phyloP scores from a whole-genome alignment of 1,284 basidiomycete species.

The Tranzscheliella williamsii region DNA sequence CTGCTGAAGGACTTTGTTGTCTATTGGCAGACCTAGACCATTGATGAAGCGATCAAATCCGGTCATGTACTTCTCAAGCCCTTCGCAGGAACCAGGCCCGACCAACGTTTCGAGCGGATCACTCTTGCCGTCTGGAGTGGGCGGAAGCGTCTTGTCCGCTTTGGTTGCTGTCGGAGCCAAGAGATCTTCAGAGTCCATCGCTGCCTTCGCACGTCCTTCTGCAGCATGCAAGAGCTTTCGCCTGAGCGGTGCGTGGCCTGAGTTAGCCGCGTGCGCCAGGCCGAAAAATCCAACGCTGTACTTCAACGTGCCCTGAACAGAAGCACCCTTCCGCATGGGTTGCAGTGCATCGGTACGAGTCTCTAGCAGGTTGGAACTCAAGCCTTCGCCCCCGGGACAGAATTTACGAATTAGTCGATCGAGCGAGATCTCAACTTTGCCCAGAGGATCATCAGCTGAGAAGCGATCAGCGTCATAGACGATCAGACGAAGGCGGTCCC shows the following conservation, averaged over 20 bases:
- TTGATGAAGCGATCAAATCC: slow-evolving; percentile 51
- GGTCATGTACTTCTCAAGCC: slow-evolving; percentile 31
- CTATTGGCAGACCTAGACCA: slow-evolving; percentile 45
- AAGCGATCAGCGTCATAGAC: slow-evolving; percentile 57
- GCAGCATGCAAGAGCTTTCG: slow-evolving; percentile 31
- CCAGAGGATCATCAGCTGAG: slow-evolving; percentile 55
- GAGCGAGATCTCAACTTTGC: slow-evolving; percentile 50
- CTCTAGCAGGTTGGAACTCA: slow-evolving; percentile 38
- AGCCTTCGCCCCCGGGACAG: slow-evolving; percentile 9
- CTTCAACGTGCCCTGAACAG: slow-evolving; percentile 44
- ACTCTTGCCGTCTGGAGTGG: not conserved
- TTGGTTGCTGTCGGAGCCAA: slow-evolving; percentile 11
- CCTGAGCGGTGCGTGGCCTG: slow-evolving; percentile 23
- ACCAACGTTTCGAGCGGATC: not conserved
- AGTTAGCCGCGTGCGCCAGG: slow-evolving; percentile 33
- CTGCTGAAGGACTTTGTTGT: slow-evolving; percentile 31
- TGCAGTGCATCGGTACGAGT: slow-evolving; percentile 36
- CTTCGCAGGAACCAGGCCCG: not conserved
- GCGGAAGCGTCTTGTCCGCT: slow-evolving; percentile 16
- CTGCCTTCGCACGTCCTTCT: slow-evolving; percentile 6
- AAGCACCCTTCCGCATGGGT: slow-evolving; percentile 40
- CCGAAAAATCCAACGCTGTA: slow-evolving; percentile 52
- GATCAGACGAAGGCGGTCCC: slow-evolving; percentile 45
- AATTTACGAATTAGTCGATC: slow-evolving; percentile 41
- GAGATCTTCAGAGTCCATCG: slow-evolving; percentile 14